Evolutionary conservation across 345 rosid genomes (phyloP), one percentile per base, ranked within the genome.

Genomic region (Salix exigua): DNA sequence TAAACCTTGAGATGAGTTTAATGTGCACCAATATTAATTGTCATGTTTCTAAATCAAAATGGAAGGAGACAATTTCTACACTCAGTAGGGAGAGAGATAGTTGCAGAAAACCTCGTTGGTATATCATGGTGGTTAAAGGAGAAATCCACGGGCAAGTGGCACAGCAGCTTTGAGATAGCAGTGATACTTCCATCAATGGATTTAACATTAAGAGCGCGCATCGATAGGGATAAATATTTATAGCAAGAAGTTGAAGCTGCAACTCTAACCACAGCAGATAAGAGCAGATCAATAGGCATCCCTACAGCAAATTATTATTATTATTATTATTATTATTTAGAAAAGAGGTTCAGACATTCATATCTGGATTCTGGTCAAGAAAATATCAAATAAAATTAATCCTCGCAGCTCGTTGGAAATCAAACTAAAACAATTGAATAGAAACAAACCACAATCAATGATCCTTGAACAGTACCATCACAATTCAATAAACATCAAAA

Each of bases 51-150:
- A 46, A 46, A 44, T 42, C 48, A 18, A 60, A 38, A 66, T 63
- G 12, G 62, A 46, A 72, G 23, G 31, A 13, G 6, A 68, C n/a
- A 35, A 44, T 55, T 37, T 40, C 33, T 6, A 8, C 64, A 30
- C 62, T 38, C n/a, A 28, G 28, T 37, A 68, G 50, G 35, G 28
- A 48, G 76, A 58, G 62, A 67, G 21, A 38, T 82, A 44, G 58
- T 75, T 51, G 58, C 51, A 70, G 42, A 83, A 28, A 70, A 93
- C 98, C 98, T 91, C 68, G 85, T 68, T 40, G 96, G 94, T 73
- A 85, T 74, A 28, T 87, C 81, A 46, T 78, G 66, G 64, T 78
- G 75, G 51, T 83, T 79, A 68, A 83, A 74, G 62, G 83, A 77
- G 55, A 83, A 79, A 78, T 86, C 85, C 65, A 30, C 53, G 19